These are phyloP conservation scores for Nitzschia sp. DNA, from an alignment of 108 stramenopile genomes.

Conservation along the genomic window DNA sequence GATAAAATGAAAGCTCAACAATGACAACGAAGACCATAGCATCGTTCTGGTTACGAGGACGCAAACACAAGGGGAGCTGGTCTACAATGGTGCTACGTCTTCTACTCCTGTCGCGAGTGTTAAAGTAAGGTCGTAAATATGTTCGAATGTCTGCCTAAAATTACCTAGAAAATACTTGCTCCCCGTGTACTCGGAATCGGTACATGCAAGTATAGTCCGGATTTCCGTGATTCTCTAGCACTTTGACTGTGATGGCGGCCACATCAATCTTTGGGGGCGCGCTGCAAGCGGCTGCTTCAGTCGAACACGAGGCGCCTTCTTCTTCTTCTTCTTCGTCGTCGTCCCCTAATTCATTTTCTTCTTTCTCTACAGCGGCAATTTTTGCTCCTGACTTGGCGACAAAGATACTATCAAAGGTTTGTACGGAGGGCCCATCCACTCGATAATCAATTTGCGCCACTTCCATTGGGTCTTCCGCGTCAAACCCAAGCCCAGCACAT, in stretches of 20 bases:
- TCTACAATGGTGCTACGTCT: no score
- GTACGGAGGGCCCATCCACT: slow-evolving; percentile 33
- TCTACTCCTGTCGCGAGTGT: no score
- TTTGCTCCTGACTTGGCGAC: not conserved
- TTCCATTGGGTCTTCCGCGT: slow-evolving; percentile 48
- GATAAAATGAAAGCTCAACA: no score
- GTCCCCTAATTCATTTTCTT: not conserved
- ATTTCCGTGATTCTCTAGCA: slow-evolving; percentile 80
- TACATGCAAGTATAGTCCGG: slow-evolving; percentile 79
- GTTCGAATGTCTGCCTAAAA: no score
- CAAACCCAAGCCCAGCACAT: slow-evolving; percentile 58
- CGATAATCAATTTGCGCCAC: slow-evolving; percentile 57
- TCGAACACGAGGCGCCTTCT: slow-evolving; percentile 30
- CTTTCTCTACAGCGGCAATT: not conserved
- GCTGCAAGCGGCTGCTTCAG: slow-evolving; percentile 34
- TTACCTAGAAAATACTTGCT: not conserved
- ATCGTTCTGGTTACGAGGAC: no score
- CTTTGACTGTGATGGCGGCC: slow-evolving; percentile 50
- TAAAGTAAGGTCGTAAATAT: no score
- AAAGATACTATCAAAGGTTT: slow-evolving; percentile 45
- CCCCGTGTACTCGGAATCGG: slow-evolving; percentile 75
- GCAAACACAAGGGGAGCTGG: no score
- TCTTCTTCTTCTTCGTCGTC: slow-evolving; percentile 25
- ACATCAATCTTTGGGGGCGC: slow-evolving; percentile 24
- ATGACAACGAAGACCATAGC: no score